Evolutionary conservation across 2,329 filamentous ascomycete species (phyloP).

Genomic region (Phaeoacremonium minimum): DNA sequence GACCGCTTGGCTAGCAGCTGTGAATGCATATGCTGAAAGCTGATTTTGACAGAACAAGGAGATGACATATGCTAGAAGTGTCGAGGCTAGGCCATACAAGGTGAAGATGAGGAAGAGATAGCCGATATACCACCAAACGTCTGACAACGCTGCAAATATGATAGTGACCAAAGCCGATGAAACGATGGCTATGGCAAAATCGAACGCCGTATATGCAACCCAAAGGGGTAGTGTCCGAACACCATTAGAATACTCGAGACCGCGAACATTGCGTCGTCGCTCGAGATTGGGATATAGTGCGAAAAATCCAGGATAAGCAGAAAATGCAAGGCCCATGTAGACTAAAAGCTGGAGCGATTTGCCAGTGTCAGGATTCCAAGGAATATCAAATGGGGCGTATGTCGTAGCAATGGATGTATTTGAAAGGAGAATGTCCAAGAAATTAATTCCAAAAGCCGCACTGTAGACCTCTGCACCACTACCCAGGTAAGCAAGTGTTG

Average conservation of each 20-base stretch:
- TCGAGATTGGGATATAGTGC: conserved; percentile 86
- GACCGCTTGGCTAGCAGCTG: conserved; percentile 70
- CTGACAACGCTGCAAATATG: conserved; percentile 61
- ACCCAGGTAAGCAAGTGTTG: conserved; percentile 68
- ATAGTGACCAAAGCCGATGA: conserved; percentile 62
- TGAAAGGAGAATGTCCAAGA: conserved; percentile 61
- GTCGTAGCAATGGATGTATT: conserved; percentile 66
- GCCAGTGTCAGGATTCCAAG: conserved; percentile 65
- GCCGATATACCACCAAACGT: conserved; percentile 71
- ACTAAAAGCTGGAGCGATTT: conserved; percentile 73
- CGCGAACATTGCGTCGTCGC: conserved; percentile 71
- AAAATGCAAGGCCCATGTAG: conserved; percentile 77
- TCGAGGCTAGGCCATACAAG: conserved; percentile 76
- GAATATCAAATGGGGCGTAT: conserved; percentile 72
- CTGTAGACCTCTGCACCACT: conserved; percentile 52
- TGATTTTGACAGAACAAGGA: conserved; percentile 78
- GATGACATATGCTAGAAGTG: conserved; percentile 72
- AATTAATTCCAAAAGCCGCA: conserved; percentile 60
- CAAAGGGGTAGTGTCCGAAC: conserved; percentile 79
- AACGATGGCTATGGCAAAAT: conserved; percentile 69
- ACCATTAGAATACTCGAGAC: conserved; percentile 87
- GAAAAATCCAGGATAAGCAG: conserved; percentile 81
- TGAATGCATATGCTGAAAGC: conserved; percentile 78
- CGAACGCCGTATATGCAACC: conserved; percentile 77
- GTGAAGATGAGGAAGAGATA: conserved; percentile 80